These are phyloP conservation scores for Arbutus unedo DNA, from an alignment of 148 eudicot species.

Conservation along the genomic window DNA sequence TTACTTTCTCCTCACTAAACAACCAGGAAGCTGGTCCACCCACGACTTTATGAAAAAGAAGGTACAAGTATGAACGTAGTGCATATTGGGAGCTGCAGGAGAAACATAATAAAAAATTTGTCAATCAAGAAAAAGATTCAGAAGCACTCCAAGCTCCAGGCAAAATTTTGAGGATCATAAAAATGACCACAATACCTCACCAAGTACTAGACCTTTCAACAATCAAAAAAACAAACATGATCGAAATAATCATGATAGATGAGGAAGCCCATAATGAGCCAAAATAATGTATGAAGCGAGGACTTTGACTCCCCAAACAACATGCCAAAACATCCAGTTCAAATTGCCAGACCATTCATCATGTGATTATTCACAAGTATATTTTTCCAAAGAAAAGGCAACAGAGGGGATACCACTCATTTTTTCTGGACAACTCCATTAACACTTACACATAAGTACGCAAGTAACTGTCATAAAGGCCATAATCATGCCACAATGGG, in stretches of 20 bases:
- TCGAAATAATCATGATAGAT: background rate
- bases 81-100: conserved; percentile 77
- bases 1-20: conserved; percentile 78
- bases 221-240: background rate
- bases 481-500: background rate
- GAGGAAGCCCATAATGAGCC: background rate
- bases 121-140: background rate
- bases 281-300: background rate
- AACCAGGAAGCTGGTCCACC: conserved; percentile 76
- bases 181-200: background rate
- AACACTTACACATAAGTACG: background rate
- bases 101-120: background rate
- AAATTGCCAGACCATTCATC: background rate
- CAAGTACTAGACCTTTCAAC: background rate
- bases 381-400: background rate
- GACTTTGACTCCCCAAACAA: too few relatives aligned
- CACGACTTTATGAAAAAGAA: conserved; percentile 70
- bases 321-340: background rate
- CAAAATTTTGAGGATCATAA: background rate
- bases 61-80: conserved; percentile 80
- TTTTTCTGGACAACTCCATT: background rate
- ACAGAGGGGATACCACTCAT: background rate
- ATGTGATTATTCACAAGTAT: background rate
- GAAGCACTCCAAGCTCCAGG: conserved; percentile 10
- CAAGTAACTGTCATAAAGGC: background rate